Conservation (phyloP, 306 rosid genomes). For the Elaeagnus macrophylla region DNA sequence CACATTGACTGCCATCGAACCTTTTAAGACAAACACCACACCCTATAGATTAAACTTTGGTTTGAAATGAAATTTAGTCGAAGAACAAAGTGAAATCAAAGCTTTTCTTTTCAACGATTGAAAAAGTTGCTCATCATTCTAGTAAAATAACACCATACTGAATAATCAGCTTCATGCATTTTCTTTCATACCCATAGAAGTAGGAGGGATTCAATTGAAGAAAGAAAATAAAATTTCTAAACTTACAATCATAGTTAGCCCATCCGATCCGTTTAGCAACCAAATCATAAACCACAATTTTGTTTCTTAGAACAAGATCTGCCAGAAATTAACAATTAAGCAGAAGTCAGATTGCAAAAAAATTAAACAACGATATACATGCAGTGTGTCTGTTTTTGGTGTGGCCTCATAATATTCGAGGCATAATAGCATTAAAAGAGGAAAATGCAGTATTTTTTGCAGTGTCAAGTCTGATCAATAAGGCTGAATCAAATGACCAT, state of each 20-base stretch:
- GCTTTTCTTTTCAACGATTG: neutral
- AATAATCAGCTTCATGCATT: no score
- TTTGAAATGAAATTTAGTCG: neutral
- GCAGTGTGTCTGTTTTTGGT: neutral
- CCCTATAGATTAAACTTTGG: neutral
- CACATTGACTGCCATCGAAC: slow-evolving; percentile 50
- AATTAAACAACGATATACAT: slow-evolving; percentile 3
- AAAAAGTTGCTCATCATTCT: neutral
- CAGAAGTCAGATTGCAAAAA: neutral
- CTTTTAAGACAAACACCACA: slow-evolving; percentile 16
- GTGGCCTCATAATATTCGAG: no score
- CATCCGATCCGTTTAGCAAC: slow-evolving; percentile 71
- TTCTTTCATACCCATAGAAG: no score
- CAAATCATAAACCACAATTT: slow-evolving; percentile 61
- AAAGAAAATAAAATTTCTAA: slow-evolving; percentile 6
- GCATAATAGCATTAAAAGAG: no score
- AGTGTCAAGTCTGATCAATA: no score
- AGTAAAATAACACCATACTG: neutral
- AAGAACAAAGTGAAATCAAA: neutral
- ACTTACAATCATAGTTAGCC: slow-evolving; percentile 74
- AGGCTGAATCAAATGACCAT: no score
- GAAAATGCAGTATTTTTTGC: no score
- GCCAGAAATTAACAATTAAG: slow-evolving; percentile 12
- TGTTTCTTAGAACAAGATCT: slow-evolving; percentile 75
- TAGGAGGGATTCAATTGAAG: neutral